These are phyloP conservation scores for Phytopythium vexans DNA, from an alignment of 352 stramenopile genomes.

Conservation along the genomic window DNA sequence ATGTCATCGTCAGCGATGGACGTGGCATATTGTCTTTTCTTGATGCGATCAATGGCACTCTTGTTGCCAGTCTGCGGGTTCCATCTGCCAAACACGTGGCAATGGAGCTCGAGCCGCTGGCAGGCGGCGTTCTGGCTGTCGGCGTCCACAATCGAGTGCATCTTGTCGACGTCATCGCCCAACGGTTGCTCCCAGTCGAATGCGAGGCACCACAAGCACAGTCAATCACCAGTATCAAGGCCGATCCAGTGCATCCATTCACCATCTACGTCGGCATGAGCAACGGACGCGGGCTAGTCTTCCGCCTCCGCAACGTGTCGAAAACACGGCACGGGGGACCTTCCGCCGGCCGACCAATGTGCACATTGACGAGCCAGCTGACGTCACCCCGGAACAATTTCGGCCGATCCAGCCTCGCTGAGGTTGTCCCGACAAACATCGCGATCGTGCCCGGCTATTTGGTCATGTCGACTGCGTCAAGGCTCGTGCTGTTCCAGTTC, in stretches of 20 bases:
- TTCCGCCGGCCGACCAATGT: slow-evolving; percentile 7
- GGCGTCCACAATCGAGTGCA: slow-evolving; percentile 12
- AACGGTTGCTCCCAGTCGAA: slow-evolving; percentile 8
- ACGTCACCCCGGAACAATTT: slow-evolving; percentile 3
- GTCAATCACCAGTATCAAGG: slow-evolving; percentile 16
- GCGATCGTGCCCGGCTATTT: slow-evolving; percentile 25
- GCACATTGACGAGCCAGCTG: slow-evolving; percentile 20
- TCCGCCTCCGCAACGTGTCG: slow-evolving; percentile 23
- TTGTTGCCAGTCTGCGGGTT: slow-evolving; percentile 10
- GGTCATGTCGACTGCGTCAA: slow-evolving; percentile 9
- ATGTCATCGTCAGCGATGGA: slow-evolving; percentile 15
- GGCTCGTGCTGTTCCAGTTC: slow-evolving; percentile 25
- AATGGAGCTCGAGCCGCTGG: slow-evolving; percentile 14
- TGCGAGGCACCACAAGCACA: slow-evolving; percentile 15
- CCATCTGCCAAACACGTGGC: not conserved
- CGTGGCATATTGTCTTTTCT: slow-evolving; percentile 16
- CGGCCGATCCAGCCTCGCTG: not conserved
- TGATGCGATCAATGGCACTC: slow-evolving; percentile 21
- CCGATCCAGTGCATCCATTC: slow-evolving; percentile 14
- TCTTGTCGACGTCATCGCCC: slow-evolving; percentile 13
- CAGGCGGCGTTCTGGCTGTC: slow-evolving; percentile 19
- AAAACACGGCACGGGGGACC: slow-evolving; percentile 7
- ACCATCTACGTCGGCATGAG: slow-evolving; percentile 21
- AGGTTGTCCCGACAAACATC: slow-evolving; percentile 6
- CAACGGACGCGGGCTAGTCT: slow-evolving; percentile 20